Conservation (phyloP, 352 stramenopile genomes). For the Globisporangium nodosum region DNA sequence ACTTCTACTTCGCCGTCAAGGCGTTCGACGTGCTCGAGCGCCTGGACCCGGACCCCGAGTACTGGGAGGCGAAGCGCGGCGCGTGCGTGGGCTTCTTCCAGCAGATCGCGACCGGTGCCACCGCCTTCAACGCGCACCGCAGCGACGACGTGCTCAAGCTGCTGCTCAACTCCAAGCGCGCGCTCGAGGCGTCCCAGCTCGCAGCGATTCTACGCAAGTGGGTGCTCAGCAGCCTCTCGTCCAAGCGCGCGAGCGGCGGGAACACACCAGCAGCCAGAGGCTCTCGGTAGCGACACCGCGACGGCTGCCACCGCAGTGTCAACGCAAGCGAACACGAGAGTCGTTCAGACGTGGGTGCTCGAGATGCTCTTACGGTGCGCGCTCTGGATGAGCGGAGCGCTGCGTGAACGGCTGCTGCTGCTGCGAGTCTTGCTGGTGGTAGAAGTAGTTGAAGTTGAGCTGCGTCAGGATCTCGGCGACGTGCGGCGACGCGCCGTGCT, state of each 20-base stretch:
- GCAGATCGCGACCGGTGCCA: slow-evolving; percentile 38
- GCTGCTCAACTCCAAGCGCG: slow-evolving; percentile 46
- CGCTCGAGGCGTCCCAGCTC: slow-evolving; percentile 43
- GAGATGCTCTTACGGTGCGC: not conserved
- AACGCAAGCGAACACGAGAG: too few relatives aligned
- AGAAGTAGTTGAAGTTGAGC: slow-evolving; percentile 78
- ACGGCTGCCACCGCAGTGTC: too few relatives aligned
- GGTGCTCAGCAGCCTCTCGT: slow-evolving; percentile 6
- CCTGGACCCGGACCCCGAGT: slow-evolving; percentile 61
- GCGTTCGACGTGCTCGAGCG: slow-evolving; percentile 73
- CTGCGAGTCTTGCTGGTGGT: slow-evolving; percentile 30
- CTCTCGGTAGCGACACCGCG: too few relatives aligned
- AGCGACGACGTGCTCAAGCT: slow-evolving; percentile 50
- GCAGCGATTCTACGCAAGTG: slow-evolving; percentile 40
- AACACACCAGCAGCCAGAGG: too few relatives aligned
- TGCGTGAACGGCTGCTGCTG: not conserved
- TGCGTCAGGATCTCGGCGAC: slow-evolving; percentile 61
- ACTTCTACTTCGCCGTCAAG: slow-evolving; percentile 62
- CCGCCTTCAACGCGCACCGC: slow-evolving; percentile 11
- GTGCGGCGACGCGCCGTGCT: slow-evolving; percentile 60
- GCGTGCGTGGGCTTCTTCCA: slow-evolving; percentile 62
- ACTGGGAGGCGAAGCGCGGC: slow-evolving; percentile 73
- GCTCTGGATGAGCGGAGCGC: not conserved
- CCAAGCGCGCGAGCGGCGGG: too few relatives aligned
- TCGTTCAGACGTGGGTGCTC: too few relatives aligned